Evolutionary conservation across 345 rosid species (phyloP).

Genomic region (Lepidium didymum): DNA sequence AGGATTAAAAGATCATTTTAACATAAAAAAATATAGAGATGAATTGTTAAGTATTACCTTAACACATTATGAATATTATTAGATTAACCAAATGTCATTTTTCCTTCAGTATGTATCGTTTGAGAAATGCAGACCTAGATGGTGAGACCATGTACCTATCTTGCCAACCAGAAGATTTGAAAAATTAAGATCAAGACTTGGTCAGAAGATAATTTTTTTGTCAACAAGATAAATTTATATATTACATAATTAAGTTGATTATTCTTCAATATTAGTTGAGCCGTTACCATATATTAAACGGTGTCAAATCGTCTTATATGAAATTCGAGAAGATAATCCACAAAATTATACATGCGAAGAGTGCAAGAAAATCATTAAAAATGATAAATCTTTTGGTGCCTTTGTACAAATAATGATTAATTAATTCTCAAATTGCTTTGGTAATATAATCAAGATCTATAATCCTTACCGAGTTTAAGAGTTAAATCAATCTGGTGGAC

Average conservation of each 20-base stretch:
- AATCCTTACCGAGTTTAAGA: neutral
- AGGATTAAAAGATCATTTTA: too few species aligned
- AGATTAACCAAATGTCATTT: neutral
- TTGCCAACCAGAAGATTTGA: too few species aligned
- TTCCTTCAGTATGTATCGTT: neutral
- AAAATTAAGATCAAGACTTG: conserved; percentile 17
- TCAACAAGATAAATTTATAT: neutral
- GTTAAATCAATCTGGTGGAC: conserved; percentile 3
- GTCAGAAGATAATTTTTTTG: neutral
- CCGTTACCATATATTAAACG: neutral
- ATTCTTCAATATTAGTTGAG: conserved; percentile 12
- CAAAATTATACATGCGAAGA: conserved; percentile 21
- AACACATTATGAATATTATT: neutral
- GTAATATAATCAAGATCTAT: neutral
- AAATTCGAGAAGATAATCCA: conserved; percentile 1
- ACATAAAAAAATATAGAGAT: neutral
- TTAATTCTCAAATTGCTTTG: neutral
- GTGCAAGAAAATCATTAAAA: conserved; percentile 14
- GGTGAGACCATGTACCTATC: conserved; percentile 18
- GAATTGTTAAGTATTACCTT: too few species aligned
- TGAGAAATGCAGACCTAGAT: conserved; percentile 5
- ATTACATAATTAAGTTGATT: neutral
- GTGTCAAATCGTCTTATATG: neutral
- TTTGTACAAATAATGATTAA: neutral
- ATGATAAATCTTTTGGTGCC: conserved; percentile 3